Percentiles rank a stretch among this genome's conserved stretches.
phyloP scores from a whole-genome alignment of 352 stramenopile species.

The Phytophthora cryptogea region DNA sequence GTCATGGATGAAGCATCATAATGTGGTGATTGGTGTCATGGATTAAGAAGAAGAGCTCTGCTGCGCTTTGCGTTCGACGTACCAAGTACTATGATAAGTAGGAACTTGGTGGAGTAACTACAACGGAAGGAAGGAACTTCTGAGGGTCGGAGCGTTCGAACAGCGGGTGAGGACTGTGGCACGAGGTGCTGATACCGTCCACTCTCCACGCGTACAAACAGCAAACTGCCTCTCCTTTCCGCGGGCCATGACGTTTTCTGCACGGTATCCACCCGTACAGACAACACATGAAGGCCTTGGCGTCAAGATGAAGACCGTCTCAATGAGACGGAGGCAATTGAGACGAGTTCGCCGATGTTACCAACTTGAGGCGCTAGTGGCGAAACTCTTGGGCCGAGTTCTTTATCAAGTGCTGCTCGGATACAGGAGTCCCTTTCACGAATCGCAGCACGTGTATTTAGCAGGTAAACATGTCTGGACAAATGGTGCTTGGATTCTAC shows the following conservation, averaged over 20 bases:
- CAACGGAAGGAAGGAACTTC: slow-evolving; percentile 1
- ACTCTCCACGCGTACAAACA: slow-evolving; percentile 34
- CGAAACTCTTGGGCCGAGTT: too few relatives aligned
- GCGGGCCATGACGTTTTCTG: not conserved
- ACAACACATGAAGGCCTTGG: not conserved
- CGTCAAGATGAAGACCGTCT: not conserved
- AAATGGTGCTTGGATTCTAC: not conserved
- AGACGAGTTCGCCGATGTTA: not conserved
- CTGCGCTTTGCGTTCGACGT: slow-evolving; percentile 11
- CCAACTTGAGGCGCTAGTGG: not conserved
- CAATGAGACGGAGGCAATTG: not conserved
- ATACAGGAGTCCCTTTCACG: too few relatives aligned
- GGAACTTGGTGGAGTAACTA: not conserved
- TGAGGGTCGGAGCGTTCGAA: slow-evolving; percentile 13
- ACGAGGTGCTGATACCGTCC: slow-evolving; percentile 19
- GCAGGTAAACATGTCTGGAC: not conserved
- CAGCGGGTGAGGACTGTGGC: slow-evolving; percentile 7
- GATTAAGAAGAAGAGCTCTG: slow-evolving; percentile 1
- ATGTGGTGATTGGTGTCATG: slow-evolving; percentile 14
- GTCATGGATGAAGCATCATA: slow-evolving; percentile 17
- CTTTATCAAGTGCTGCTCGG: too few relatives aligned
- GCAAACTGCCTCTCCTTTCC: slow-evolving; percentile 14
- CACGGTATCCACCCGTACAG: not conserved
- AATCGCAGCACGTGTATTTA: not conserved
- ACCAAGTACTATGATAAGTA: too few relatives aligned